These are phyloP conservation scores for Balakata baccata DNA, from an alignment of 345 rosid species.

Conservation along the genomic window DNA sequence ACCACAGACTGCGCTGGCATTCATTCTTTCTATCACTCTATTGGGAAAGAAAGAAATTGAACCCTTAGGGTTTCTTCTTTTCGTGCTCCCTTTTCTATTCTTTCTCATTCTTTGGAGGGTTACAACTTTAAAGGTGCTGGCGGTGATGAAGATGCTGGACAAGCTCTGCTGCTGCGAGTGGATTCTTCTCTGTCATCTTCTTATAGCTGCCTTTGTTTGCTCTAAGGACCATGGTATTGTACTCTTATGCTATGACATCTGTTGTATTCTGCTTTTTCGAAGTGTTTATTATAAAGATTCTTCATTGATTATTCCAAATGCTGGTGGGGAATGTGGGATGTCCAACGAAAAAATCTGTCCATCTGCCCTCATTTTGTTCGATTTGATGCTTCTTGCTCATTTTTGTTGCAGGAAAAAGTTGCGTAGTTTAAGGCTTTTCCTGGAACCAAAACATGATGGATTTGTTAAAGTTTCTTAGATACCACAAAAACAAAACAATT, in stretches of 20 bases:
- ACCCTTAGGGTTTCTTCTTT: conserved; percentile 26
- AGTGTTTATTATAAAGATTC: background rate
- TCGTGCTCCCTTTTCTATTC: background rate
- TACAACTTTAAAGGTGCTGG: background rate
- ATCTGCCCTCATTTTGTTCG: background rate
- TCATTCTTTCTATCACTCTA: background rate
- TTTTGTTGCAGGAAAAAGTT: background rate
- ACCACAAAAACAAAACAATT: no score
- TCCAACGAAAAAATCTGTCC: background rate
- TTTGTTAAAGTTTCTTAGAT: no score
- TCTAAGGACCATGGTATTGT: conserved; percentile 54
- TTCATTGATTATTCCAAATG: background rate
- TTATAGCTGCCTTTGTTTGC: conserved; percentile 42
- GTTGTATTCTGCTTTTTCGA: background rate
- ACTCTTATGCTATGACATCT: background rate
- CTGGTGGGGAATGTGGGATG: background rate
- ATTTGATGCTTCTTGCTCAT: background rate
- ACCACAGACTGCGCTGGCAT: background rate
- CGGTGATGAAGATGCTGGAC: conserved; percentile 18
- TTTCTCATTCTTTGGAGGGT: background rate
- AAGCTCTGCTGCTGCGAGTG: conserved; percentile 27
- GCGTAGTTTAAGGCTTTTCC: background rate
- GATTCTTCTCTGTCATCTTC: conserved; percentile 11
- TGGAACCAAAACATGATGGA: background rate
- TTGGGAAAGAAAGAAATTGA: background rate